Evolutionary conservation across 2,329 filamentous ascomycete species (phyloP).

Genomic region (Cercospora janseana): DNA sequence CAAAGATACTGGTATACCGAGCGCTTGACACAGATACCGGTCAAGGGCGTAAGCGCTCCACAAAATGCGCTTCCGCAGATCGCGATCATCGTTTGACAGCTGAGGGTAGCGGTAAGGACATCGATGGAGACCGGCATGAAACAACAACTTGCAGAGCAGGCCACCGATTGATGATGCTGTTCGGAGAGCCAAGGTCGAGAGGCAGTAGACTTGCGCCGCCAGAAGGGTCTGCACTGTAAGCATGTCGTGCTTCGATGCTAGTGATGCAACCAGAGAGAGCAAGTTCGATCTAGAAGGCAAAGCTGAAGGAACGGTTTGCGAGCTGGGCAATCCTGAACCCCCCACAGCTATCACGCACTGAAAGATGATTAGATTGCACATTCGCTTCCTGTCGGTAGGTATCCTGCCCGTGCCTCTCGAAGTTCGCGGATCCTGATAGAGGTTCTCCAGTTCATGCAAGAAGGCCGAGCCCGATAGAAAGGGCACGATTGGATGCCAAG

Average conservation of each 20-base stretch:
- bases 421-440: slow-evolving; percentile 39
- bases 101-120: slow-evolving; percentile 51
- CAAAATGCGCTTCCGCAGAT: slow-evolving; percentile 44
- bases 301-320: slow-evolving; percentile 35
- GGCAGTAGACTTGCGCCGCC: slow-evolving; percentile 50
- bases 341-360: slow-evolving; percentile 55
- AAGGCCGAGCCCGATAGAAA: slow-evolving; percentile 54
- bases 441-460: slow-evolving; percentile 45
- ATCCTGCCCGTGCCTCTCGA: slow-evolving; percentile 32
- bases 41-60: slow-evolving; percentile 45
- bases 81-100: slow-evolving; percentile 29
- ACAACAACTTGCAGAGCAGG: slow-evolving; percentile 48
- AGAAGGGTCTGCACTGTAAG: slow-evolving; percentile 51
- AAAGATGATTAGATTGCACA: slow-evolving; percentile 43
- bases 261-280: slow-evolving; percentile 39
- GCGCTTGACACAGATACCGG: slow-evolving; percentile 39
- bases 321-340: slow-evolving; percentile 17
- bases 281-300: slow-evolving; percentile 39
- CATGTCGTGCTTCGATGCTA: slow-evolving; percentile 47
- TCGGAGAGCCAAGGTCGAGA: slow-evolving; percentile 50
- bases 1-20: slow-evolving; percentile 41
- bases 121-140: slow-evolving; percentile 52
- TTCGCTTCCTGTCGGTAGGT: slow-evolving; percentile 27
- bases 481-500: slow-evolving; percentile 55
- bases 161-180: slow-evolving; percentile 52